Conservation (phyloP, 2,329 filamentous ascomycete genomes). For the Scorias spongiosa region DNA sequence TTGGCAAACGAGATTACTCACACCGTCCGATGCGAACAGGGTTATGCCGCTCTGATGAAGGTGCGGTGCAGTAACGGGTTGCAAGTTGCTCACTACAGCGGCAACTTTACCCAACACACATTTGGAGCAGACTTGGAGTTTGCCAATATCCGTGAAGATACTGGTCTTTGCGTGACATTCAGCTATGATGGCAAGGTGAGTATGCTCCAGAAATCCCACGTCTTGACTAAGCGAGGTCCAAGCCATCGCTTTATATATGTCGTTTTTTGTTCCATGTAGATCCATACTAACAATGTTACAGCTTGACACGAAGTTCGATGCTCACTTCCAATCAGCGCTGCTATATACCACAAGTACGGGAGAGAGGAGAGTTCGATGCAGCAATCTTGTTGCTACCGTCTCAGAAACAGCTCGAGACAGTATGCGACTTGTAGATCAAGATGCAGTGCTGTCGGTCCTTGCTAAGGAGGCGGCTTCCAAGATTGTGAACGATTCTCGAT, state of each 20-base stretch:
- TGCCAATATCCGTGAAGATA: slow-evolving; percentile 82
- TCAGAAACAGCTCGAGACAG: slow-evolving; percentile 68
- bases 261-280: too few relatives aligned
- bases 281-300: neutral
- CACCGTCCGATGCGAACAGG: slow-evolving; percentile 74
- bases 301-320: slow-evolving; percentile 89
- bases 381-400: slow-evolving; percentile 84
- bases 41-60: slow-evolving; percentile 94
- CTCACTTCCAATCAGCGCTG: slow-evolving; percentile 90
- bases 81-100: slow-evolving; percentile 85
- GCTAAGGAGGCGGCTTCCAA: slow-evolving; percentile 90
- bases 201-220: slow-evolving; percentile 7
- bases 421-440: slow-evolving; percentile 91
- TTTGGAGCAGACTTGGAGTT: slow-evolving; percentile 92
- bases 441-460: slow-evolving; percentile 75
- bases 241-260: neutral
- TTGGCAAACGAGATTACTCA: slow-evolving; percentile 75
- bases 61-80: slow-evolving; percentile 93
- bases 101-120: slow-evolving; percentile 90
- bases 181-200: slow-evolving; percentile 72
- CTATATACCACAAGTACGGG: slow-evolving; percentile 87
- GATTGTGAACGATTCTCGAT: slow-evolving; percentile 46
- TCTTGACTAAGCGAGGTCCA: slow-evolving; percentile 4
- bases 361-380: slow-evolving; percentile 79
- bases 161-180: slow-evolving; percentile 81